Evolutionary conservation across 106 monocot species (phyloP).

Genomic region (Dioscorea zingiberensis): DNA sequence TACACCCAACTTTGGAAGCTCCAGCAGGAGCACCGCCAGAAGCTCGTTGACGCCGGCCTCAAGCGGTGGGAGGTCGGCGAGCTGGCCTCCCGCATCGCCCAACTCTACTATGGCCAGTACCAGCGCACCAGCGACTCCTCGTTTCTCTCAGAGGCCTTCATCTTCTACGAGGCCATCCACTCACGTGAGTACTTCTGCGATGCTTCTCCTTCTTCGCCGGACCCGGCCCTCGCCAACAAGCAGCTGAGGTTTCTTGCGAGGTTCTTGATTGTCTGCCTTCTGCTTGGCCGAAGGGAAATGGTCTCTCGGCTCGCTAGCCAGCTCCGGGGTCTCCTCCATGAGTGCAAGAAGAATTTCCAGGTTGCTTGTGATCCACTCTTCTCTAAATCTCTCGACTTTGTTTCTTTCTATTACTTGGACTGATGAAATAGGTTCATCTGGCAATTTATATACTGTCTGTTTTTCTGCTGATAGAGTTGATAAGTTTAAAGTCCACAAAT

Average conservation of each 20-base stretch:
- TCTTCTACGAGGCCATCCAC: slow-evolving; percentile 66
- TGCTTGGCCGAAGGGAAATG: slow-evolving; percentile 63
- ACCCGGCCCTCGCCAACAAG: slow-evolving; percentile 54
- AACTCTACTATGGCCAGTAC: slow-evolving; percentile 65
- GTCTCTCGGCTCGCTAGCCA: slow-evolving; percentile 29
- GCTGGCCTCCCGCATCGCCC: slow-evolving; percentile 72
- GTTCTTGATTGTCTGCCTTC: slow-evolving; percentile 54
- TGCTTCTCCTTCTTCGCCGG: slow-evolving; percentile 7
- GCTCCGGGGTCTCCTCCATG: slow-evolving; percentile 45
- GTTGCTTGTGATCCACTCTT: neutral
- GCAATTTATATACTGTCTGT: no score
- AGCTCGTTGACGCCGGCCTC: slow-evolving; percentile 58
- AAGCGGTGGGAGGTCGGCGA: slow-evolving; percentile 75
- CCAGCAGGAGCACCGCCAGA: slow-evolving; percentile 66
- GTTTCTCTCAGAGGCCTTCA: slow-evolving; percentile 48
- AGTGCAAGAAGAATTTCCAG: slow-evolving; percentile 45
- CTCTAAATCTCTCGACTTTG: neutral
- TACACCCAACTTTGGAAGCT: slow-evolving; percentile 76
- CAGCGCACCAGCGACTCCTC: slow-evolving; percentile 50
- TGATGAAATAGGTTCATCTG: no score
- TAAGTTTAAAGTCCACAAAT: no score
- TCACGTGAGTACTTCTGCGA: slow-evolving; percentile 59
- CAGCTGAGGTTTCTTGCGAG: slow-evolving; percentile 71
- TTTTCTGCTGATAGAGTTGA: no score
- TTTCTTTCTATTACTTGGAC: no score